phyloP scores from a whole-genome alignment of 441 rosid genomes.

The Populus tomentosa region DNA sequence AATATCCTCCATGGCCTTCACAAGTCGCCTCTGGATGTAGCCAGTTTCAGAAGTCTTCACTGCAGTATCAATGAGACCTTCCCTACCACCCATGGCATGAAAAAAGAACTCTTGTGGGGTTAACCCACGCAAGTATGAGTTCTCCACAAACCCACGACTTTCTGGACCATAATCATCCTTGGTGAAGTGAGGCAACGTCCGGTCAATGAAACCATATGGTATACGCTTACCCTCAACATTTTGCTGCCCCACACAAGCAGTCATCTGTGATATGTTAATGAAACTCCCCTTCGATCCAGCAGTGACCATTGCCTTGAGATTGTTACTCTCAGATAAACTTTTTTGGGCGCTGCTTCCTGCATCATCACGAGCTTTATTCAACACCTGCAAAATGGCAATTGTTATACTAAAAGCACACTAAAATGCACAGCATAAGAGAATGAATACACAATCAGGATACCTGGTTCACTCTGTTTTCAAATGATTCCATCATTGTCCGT shows the following conservation, averaged over 20 bases:
- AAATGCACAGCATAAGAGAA: neutral
- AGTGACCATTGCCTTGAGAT: conserved; percentile 99
- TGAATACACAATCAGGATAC: conserved; percentile 28
- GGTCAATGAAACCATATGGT: conserved; percentile 86
- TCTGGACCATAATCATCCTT: conserved; percentile 97
- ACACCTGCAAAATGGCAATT: conserved; percentile 42
- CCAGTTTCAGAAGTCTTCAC: conserved; percentile 99
- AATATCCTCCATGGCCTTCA: conserved; percentile 99
- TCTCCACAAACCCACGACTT: conserved; percentile 99
- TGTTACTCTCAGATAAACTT: conserved; percentile 96
- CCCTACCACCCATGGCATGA: conserved; percentile 99
- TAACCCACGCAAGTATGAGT: conserved; percentile 94
- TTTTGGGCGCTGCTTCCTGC: conserved; percentile 98
- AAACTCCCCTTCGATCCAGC: conserved; percentile 99
- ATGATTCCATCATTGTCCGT: conserved; percentile 94
- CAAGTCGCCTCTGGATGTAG: conserved; percentile 96
- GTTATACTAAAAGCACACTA: conserved; percentile 2
- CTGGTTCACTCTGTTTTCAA: conserved; percentile 99
- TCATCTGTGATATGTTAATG: conserved; percentile 98
- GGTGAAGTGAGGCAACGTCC: conserved; percentile 96
- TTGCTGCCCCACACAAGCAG: conserved; percentile 99
- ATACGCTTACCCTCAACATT: conserved; percentile 99
- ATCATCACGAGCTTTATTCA: conserved; percentile 99
- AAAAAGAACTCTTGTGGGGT: conserved; percentile 99
- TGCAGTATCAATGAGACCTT: conserved; percentile 99